Evolutionary conservation across 2,329 filamentous ascomycete species (phyloP).

Genomic region (Fusarium lateritium): DNA sequence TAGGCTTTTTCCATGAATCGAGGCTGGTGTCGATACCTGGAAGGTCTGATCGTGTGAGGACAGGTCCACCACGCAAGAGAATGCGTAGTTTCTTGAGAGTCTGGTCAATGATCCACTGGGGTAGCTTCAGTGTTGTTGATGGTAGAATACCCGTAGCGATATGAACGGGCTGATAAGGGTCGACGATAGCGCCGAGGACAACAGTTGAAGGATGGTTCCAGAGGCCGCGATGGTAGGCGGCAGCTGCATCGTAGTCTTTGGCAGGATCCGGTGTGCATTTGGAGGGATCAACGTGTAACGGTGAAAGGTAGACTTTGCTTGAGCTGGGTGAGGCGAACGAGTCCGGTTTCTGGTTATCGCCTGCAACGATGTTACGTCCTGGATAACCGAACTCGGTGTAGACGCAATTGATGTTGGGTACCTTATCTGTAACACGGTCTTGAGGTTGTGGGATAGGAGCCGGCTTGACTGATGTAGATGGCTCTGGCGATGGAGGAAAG

Average conservation of each 20-base stretch:
- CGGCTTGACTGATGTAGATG: background rate
- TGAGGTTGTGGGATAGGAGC: background rate
- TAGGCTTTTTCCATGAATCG: background rate
- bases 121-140: background rate
- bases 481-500: background rate
- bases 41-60: background rate
- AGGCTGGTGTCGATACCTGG: background rate
- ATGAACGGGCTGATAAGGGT: background rate
- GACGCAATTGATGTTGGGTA: background rate
- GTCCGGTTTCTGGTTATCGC: background rate
- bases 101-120: constrained; percentile 6
- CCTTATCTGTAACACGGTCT: background rate
- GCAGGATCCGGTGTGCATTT: background rate
- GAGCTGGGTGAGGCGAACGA: background rate
- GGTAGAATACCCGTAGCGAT: background rate
- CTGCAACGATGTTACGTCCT: background rate
- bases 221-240: background rate
- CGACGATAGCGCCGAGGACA: background rate
- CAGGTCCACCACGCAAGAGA: background rate
- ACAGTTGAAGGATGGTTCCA: background rate
- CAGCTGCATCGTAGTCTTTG: background rate
- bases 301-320: background rate
- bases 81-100: background rate
- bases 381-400: constrained; percentile 3
- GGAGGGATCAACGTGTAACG: background rate